These are phyloP conservation scores for Microdochium paspali DNA, from an alignment of 2,329 filamentous ascomycete genomes.

Conservation along the genomic window DNA sequence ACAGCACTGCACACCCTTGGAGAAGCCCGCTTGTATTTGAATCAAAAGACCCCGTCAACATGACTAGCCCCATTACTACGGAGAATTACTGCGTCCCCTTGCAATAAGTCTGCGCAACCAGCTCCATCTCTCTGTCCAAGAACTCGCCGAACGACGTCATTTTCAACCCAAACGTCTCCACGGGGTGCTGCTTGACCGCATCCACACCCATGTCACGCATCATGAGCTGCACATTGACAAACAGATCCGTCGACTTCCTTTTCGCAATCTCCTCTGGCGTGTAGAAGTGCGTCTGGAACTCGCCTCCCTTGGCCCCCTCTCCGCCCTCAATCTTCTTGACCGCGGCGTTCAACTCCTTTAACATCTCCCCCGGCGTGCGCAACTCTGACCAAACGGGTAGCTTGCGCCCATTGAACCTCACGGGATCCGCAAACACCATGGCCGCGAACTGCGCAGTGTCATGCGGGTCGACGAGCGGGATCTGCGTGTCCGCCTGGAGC, in stretches of 20 bases:
- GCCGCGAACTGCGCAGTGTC: conserved; percentile 37
- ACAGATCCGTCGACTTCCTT: not conserved
- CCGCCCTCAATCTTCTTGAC: not conserved
- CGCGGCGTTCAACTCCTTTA: not conserved
- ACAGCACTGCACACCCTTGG: no score
- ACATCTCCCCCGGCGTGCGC: not conserved
- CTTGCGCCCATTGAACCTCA: conserved; percentile 3
- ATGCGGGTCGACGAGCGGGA: conserved; percentile 33
- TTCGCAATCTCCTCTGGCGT: conserved; percentile 3
- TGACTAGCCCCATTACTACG: no score
- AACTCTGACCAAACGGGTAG: conserved; percentile 5
- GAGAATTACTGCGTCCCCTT: no score
- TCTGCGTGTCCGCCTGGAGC: conserved; percentile 18
- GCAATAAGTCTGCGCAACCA: not conserved
- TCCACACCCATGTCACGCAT: not conserved
- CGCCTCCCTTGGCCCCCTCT: not conserved
- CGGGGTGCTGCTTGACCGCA: not conserved
- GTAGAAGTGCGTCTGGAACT: conserved; percentile 2
- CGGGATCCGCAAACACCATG: conserved; percentile 1
- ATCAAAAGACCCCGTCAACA: no score
- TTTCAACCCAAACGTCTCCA: not conserved
- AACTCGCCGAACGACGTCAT: not conserved
- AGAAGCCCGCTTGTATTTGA: no score
- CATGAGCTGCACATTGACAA: not conserved
- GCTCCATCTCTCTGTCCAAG: not conserved